These are phyloP conservation scores for Babesia bovis DNA, from an alignment of 169 alveolate genomes.

Conservation along the genomic window DNA sequence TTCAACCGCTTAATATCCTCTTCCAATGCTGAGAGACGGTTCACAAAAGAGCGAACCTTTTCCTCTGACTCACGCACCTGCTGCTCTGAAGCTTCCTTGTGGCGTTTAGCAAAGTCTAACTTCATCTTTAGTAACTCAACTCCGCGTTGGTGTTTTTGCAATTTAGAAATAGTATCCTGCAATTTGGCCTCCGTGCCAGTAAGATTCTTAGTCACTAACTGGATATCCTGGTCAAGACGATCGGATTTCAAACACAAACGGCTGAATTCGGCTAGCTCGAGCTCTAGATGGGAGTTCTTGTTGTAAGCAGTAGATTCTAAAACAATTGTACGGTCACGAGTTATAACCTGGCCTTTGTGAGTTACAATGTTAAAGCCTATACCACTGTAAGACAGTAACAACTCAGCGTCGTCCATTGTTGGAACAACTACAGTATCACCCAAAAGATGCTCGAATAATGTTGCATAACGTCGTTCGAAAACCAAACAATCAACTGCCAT, in stretches of 20 bases:
- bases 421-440: constrained; percentile 61
- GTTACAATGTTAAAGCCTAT: constrained; percentile 46
- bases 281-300: constrained; percentile 52
- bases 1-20: neutral
- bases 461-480: constrained; percentile 9
- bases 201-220: neutral
- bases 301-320: constrained; percentile 29
- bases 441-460: constrained; percentile 53
- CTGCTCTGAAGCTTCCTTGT: constrained; percentile 26
- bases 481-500: constrained; percentile 55
- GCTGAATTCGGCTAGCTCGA: constrained; percentile 48
- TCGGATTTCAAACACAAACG: constrained; percentile 15
- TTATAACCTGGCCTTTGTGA: constrained; percentile 59
- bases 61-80: constrained; percentile 6
- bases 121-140: constrained; percentile 30
- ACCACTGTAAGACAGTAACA: neutral
- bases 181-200: constrained; percentile 5
- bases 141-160: constrained; percentile 45
- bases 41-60: constrained; percentile 2
- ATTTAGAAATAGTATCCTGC: neutral
- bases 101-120: constrained; percentile 38
- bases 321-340: constrained; percentile 56
- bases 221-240: constrained; percentile 54
- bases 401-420: constrained; percentile 59
- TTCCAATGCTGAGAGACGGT: constrained; percentile 7